A percentile compares a stretch with the other conserved stretches of the same genome.
Conservation (phyloP, 192 early-diverging fungal genomes). For the Entomortierella chlamydospora region DNA sequence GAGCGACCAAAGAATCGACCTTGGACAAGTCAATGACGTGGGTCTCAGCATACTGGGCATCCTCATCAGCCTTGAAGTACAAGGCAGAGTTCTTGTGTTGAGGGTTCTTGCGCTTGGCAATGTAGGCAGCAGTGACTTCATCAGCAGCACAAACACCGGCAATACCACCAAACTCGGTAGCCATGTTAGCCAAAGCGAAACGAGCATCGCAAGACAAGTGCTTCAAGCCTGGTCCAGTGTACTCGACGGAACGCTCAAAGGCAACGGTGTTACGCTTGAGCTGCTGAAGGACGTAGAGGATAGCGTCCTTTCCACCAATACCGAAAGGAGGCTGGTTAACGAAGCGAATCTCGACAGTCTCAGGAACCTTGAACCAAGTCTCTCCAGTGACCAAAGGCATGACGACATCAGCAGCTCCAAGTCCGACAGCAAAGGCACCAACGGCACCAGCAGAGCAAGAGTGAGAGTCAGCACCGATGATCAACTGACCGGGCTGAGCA, state of each 20-base stretch:
- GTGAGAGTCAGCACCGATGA: constrained; percentile 87
- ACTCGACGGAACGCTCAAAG: constrained; percentile 83
- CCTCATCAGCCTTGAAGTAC: constrained; percentile 79
- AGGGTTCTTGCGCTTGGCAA: constrained; percentile 79
- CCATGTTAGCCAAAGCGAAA: constrained; percentile 86
- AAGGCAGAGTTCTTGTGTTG: constrained; percentile 74
- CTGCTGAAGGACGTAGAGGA: constrained; percentile 81
- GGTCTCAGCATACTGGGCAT: constrained; percentile 84
- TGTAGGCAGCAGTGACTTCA: constrained; percentile 77
- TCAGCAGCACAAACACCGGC: constrained; percentile 85
- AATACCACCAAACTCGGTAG: constrained; percentile 89
- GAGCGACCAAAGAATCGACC: constrained; percentile 75
- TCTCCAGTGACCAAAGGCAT: constrained; percentile 88
- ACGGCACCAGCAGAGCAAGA: constrained; percentile 86
- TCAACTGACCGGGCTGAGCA: constrained; percentile 83
- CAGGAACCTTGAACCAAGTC: constrained; percentile 86
- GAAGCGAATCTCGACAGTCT: constrained; percentile 83
- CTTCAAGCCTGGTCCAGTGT: constrained; percentile 79
- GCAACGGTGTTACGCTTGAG: constrained; percentile 88
- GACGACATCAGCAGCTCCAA: constrained; percentile 85
- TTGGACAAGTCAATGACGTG: constrained; percentile 78
- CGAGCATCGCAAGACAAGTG: constrained; percentile 87
- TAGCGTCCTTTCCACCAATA: constrained; percentile 86
- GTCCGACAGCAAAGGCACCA: constrained; percentile 81
- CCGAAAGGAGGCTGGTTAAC: constrained; percentile 79